A percentile compares a stretch with the other conserved stretches of the same genome.
Evolutionary conservation across 805 yeast species (phyloP).

Genomic region (Nadsonia fulvescens): DNA sequence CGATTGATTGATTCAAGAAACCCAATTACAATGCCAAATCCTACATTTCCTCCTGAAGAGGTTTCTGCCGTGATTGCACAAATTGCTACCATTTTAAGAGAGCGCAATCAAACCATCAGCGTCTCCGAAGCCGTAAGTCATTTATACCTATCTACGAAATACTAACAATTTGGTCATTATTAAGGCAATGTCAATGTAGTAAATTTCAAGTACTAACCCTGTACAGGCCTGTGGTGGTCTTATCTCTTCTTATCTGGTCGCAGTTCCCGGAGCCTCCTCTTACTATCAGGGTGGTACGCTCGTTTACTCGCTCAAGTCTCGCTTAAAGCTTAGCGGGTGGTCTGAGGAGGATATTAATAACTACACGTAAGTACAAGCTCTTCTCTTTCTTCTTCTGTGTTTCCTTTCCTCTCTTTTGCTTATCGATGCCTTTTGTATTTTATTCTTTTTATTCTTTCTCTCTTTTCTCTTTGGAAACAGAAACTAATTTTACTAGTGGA

Average conservation of each 20-base stretch:
- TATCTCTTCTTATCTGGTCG: slow-evolving; percentile 59
- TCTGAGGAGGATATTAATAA: slow-evolving; percentile 43
- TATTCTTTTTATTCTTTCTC: too few species aligned
- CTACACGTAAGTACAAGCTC: slow-evolving; percentile 28
- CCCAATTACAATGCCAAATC: background rate
- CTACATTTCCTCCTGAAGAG: slow-evolving; percentile 42
- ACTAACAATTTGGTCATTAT: background rate
- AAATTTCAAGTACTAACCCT: background rate
- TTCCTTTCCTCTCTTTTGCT: slow-evolving; percentile 2
- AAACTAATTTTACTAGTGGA: slow-evolving; percentile 23
- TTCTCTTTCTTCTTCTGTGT: background rate
- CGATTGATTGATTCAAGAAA: background rate
- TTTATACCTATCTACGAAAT: background rate
- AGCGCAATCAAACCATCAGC: slow-evolving; percentile 46
- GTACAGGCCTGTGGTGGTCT: slow-evolving; percentile 67
- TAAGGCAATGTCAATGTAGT: background rate
- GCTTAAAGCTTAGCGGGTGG: slow-evolving; percentile 69
- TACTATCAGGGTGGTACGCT: slow-evolving; percentile 75
- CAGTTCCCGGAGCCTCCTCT: slow-evolving; percentile 71
- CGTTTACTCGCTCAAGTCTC: slow-evolving; percentile 58
- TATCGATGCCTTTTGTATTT: background rate
- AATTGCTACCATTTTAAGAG: slow-evolving; percentile 39
- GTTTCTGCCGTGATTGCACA: slow-evolving; percentile 30
- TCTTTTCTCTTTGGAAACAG: slow-evolving; percentile 1
- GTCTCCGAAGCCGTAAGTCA: slow-evolving; percentile 46